Percentiles rank a stretch among this genome's conserved stretches.
Conservation (phyloP, 2,329 filamentous ascomycete species). For the Colletotrichum cereale region DNA sequence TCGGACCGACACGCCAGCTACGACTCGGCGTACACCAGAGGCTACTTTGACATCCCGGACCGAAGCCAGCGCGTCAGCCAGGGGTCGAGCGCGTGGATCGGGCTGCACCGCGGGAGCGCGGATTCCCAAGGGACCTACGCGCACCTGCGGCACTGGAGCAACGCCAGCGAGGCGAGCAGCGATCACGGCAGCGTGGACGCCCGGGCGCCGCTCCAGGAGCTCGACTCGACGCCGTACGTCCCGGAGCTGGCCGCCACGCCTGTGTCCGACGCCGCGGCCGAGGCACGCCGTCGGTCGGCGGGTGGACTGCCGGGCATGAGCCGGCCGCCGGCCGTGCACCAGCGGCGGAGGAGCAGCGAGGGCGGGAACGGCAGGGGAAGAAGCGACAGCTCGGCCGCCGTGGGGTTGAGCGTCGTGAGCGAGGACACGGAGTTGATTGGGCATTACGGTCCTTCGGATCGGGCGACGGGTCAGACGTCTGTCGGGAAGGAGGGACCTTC, state of each 20-base stretch:
- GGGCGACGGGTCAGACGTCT: constrained; percentile 57
- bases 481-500: constrained; percentile 34
- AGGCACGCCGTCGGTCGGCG: constrained; percentile 46
- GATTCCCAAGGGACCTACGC: constrained; percentile 54
- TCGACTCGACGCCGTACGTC: constrained; percentile 52
- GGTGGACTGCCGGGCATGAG: constrained; percentile 42
- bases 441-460: constrained; percentile 58
- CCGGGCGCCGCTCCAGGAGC: constrained; percentile 51
- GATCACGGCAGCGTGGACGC: constrained; percentile 44
- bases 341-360: constrained; percentile 46
- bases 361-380: constrained; percentile 40
- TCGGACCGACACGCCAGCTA: constrained; percentile 47
- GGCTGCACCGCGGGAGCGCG: constrained; percentile 48
- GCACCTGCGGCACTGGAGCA: constrained; percentile 58
- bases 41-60: constrained; percentile 48
- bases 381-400: constrained; percentile 43
- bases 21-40: constrained; percentile 44
- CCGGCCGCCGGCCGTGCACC: constrained; percentile 45
- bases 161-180: constrained; percentile 58
- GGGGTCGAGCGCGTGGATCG: constrained; percentile 41
- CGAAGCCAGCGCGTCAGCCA: constrained; percentile 42
- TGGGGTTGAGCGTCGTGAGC: constrained; percentile 49
- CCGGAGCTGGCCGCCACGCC: constrained; percentile 54
- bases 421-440: constrained; percentile 61
- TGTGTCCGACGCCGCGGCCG: constrained; percentile 40